Evolutionary conservation across 257 asterid genomes (phyloP).

Genomic region (Lavandula angustifolia): DNA sequence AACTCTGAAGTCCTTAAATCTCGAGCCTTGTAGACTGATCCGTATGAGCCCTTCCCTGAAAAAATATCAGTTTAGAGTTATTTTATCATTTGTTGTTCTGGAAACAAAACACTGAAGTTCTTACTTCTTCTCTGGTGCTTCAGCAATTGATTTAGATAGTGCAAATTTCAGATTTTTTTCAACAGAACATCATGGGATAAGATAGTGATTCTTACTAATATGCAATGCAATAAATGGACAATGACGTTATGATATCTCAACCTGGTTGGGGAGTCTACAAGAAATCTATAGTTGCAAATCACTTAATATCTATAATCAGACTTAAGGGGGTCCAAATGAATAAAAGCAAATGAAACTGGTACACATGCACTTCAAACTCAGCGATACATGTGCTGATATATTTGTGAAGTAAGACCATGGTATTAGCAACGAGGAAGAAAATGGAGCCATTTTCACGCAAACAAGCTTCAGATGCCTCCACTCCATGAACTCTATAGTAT

Average conservation of each 20-base stretch:
- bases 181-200: background rate
- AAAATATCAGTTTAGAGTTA: constrained; percentile 29
- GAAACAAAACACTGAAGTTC: background rate
- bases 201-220: background rate
- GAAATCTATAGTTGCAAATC: constrained; percentile 12
- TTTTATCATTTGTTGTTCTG: constrained; percentile 5
- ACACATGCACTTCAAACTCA: background rate
- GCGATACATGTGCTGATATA: constrained; percentile 1
- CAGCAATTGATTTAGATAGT: background rate
- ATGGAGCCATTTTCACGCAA: constrained; percentile 1
- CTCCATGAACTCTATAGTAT: too few species aligned
- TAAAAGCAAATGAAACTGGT: constrained; percentile 8
- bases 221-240: constrained; percentile 14
- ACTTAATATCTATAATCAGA: background rate
- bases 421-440: constrained; percentile 1
- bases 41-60: constrained; percentile 97
- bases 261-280: constrained; percentile 10
- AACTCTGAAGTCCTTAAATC: constrained; percentile 83
- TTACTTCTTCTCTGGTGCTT: constrained; percentile 13
- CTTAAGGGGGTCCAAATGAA: constrained; percentile 11
- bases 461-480: too few species aligned
- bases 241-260: constrained; percentile 18
- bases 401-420: constrained; percentile 5
- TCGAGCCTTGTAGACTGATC: constrained; percentile 95
- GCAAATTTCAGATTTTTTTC: constrained; percentile 9